phyloP scores from a whole-genome alignment of 371 early-diverging fungal genomes.

The Mortierella sp. region DNA sequence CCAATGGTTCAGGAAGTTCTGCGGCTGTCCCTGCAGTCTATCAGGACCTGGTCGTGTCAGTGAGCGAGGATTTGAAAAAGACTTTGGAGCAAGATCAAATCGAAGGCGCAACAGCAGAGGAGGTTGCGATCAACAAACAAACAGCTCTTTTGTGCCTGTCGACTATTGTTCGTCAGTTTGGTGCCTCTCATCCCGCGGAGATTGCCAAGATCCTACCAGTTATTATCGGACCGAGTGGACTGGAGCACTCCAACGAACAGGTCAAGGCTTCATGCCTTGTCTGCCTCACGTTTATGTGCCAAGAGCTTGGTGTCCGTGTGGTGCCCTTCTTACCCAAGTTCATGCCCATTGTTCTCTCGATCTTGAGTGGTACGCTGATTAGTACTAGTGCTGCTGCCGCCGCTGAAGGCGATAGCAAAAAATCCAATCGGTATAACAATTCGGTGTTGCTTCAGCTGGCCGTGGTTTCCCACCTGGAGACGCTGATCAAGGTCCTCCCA shows the following conservation, averaged over 20 bases:
- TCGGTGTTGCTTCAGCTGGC: constrained; percentile 64
- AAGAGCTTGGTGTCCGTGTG: constrained; percentile 83
- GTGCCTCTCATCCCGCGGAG: constrained; percentile 67
- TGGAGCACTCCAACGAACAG: constrained; percentile 65
- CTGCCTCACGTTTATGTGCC: constrained; percentile 77
- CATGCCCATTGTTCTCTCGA: constrained; percentile 72
- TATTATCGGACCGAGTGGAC: constrained; percentile 66
- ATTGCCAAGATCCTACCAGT: constrained; percentile 69
- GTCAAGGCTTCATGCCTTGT: constrained; percentile 79
- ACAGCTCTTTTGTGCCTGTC: constrained; percentile 83
- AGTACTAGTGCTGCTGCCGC: constrained; percentile 37
- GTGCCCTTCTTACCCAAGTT: constrained; percentile 87
- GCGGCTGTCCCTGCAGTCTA: constrained; percentile 31
- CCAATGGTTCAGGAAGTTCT: constrained; percentile 58
- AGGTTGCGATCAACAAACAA: constrained; percentile 78
- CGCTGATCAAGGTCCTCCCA: constrained; percentile 76
- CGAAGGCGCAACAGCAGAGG: constrained; percentile 58
- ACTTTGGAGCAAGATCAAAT: constrained; percentile 57
- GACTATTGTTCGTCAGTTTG: constrained; percentile 75
- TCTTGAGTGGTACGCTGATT: constrained; percentile 28
- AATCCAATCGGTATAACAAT: constrained; percentile 49
- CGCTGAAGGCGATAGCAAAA: constrained; percentile 28
- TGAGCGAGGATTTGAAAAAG: constrained; percentile 43
- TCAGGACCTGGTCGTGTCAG: constrained; percentile 44
- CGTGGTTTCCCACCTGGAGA: constrained; percentile 76